These are phyloP conservation scores for Neofusicoccum parvum DNA, from an alignment of 2,329 filamentous ascomycete species.

Conservation along the genomic window DNA sequence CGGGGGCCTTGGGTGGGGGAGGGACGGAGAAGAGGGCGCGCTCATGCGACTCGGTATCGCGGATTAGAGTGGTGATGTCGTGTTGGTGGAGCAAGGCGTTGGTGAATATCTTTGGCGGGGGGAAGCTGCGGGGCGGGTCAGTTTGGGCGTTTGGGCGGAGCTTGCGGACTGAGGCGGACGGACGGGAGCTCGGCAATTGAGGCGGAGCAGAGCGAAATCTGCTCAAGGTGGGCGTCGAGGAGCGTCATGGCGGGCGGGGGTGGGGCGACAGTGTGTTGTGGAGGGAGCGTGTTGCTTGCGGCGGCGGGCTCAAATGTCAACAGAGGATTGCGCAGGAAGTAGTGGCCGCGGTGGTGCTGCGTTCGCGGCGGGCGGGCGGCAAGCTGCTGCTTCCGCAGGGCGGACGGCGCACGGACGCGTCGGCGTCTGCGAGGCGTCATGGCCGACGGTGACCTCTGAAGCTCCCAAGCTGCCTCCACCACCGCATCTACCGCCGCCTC, in stretches of 20 bases:
- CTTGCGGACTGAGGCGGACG: slow-evolving; percentile 22
- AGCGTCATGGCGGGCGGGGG: slow-evolving; percentile 40
- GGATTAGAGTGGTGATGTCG: slow-evolving; percentile 92
- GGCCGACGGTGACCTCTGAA: slow-evolving; percentile 7
- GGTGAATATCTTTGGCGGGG: slow-evolving; percentile 89
- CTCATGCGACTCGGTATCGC: slow-evolving; percentile 93
- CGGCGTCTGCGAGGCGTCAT: slow-evolving; percentile 10
- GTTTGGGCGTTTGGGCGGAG: neutral
- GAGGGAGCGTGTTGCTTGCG: neutral
- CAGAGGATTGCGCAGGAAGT: neutral
- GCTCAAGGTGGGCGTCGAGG: slow-evolving; percentile 52
- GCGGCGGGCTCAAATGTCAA: neutral
- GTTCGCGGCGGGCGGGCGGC: neutral
- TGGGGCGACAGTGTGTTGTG: neutral
- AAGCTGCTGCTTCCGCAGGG: neutral
- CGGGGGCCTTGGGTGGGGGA: slow-evolving; percentile 57
- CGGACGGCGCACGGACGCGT: slow-evolving; percentile 1
- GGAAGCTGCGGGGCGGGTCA: slow-evolving; percentile 63
- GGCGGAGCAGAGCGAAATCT: slow-evolving; percentile 51
- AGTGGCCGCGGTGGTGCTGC: neutral
- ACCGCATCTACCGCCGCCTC: slow-evolving; percentile 1
- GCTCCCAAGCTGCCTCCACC: slow-evolving; percentile 18
- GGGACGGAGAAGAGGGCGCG: slow-evolving; percentile 93
- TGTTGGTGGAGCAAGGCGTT: slow-evolving; percentile 85
- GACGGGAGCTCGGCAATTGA: slow-evolving; percentile 52